Conservation (phyloP, 257 asterid species). For the Solanum chiquidenum region DNA sequence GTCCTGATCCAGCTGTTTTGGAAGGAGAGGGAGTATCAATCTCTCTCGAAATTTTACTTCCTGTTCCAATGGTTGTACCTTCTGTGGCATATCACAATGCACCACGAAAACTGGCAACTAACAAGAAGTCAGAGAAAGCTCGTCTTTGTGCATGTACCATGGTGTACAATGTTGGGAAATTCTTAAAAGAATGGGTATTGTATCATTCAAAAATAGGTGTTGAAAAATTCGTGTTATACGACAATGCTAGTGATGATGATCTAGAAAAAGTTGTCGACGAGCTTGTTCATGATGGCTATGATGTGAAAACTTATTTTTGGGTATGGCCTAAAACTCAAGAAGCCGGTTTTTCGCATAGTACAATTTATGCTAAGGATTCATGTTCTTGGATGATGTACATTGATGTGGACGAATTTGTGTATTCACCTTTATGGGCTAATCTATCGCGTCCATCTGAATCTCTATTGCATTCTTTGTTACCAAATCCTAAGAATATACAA, state of each 20-base stretch:
- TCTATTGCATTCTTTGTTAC: slow-evolving; percentile 24
- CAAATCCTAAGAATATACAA: background rate
- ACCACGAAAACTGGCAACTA: slow-evolving; percentile 28
- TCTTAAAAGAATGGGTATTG: slow-evolving; percentile 59
- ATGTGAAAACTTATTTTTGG: slow-evolving; percentile 44
- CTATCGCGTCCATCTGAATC: slow-evolving; percentile 20
- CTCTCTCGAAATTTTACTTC: slow-evolving; percentile 37
- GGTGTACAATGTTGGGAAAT: slow-evolving; percentile 71
- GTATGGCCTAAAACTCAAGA: slow-evolving; percentile 88
- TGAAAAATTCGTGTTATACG: slow-evolving; percentile 61
- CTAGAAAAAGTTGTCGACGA: slow-evolving; percentile 18
- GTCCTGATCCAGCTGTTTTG: slow-evolving; percentile 15
- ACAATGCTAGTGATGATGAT: slow-evolving; percentile 72
- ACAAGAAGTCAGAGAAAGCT: slow-evolving; percentile 3
- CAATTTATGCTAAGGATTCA: slow-evolving; percentile 32
- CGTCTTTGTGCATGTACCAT: slow-evolving; percentile 73
- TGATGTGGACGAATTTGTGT: slow-evolving; percentile 79
- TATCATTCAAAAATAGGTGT: slow-evolving; percentile 71
- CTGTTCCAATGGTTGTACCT: slow-evolving; percentile 46
- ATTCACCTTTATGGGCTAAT: slow-evolving; percentile 55
- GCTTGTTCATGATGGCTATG: slow-evolving; percentile 41
- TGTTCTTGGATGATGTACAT: slow-evolving; percentile 75
- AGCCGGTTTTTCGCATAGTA: slow-evolving; percentile 73
- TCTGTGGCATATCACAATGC: slow-evolving; percentile 50
- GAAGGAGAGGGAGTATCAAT: slow-evolving; percentile 15